phyloP scores from a whole-genome alignment of 169 alveolate species.

The Plasmodium blacklocki region DNA sequence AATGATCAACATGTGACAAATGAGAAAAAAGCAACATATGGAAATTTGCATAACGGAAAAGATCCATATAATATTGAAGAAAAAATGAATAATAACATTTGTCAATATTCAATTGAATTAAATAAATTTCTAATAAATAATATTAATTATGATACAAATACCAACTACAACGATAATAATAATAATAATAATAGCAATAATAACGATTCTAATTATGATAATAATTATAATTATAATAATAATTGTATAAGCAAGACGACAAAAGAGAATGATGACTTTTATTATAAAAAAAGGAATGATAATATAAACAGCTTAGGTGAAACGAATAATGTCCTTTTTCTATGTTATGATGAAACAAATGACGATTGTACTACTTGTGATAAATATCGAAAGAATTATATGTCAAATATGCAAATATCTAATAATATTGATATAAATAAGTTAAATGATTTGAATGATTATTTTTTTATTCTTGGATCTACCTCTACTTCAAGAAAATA shows the following conservation, averaged over 20 bases:
- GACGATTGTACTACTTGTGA: constrained; percentile 49
- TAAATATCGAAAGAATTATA: constrained; percentile 39
- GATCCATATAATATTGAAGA: neutral
- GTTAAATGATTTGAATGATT: constrained; percentile 10
- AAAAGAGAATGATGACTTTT: neutral
- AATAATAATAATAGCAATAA: neutral
- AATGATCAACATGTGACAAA: no score
- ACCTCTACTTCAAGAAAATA: constrained; percentile 65
- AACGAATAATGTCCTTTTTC: constrained; percentile 23
- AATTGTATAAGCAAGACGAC: neutral
- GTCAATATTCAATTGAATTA: neutral
- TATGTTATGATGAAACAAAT: constrained; percentile 50
- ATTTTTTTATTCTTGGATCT: constrained; percentile 62
- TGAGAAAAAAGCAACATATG: neutral
- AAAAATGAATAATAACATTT: neutral
- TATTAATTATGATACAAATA: neutral
- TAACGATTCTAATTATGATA: neutral
- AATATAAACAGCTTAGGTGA: no score
- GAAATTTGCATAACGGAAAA: neutral
- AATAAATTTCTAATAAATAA: neutral
- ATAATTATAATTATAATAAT: constrained; percentile 1
- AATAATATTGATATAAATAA: neutral
- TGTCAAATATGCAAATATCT: constrained; percentile 48
- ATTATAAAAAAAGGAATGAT: constrained; percentile 4
- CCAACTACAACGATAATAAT: neutral